Conservation (phyloP, 2,329 filamentous ascomycete genomes). For the Fusarium robinianum region DNA sequence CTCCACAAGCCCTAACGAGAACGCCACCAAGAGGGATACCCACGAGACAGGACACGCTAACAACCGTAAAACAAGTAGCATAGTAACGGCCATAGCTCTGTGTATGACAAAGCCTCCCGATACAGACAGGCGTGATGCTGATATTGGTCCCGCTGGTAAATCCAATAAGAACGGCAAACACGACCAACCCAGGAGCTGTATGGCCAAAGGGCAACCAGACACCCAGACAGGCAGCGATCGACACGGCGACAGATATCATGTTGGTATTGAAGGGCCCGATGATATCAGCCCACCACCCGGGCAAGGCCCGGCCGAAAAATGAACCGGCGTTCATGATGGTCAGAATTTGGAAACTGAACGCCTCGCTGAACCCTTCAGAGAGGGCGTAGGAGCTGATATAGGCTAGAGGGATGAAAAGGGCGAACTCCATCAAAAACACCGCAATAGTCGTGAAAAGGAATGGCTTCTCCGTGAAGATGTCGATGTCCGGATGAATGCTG, state of each 20-base stretch:
- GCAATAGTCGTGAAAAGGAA: constrained; percentile 61
- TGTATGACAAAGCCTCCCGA: constrained; percentile 69
- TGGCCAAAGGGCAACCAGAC: constrained; percentile 66
- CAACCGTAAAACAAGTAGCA: constrained; percentile 68
- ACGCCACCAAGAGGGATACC: constrained; percentile 5
- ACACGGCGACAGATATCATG: constrained; percentile 63
- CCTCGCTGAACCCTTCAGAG: constrained; percentile 56
- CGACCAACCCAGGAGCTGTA: constrained; percentile 52
- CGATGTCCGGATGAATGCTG: constrained; percentile 3
- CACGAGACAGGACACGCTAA: constrained; percentile 57
- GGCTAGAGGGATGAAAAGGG: constrained; percentile 72
- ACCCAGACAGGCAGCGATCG: constrained; percentile 61
- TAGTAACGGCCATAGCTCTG: constrained; percentile 70
- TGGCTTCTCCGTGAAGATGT: constrained; percentile 41
- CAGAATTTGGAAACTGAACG: constrained; percentile 72
- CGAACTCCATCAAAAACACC: constrained; percentile 70
- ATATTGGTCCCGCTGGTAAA: constrained; percentile 71
- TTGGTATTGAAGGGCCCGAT: constrained; percentile 79
- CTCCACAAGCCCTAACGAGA: background rate
- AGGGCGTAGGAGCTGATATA: constrained; percentile 70
- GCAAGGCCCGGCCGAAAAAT: constrained; percentile 73
- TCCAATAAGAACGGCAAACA: constrained; percentile 66
- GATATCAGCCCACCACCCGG: constrained; percentile 73
- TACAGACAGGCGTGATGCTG: constrained; percentile 68
- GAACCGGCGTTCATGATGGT: constrained; percentile 77